Percentiles rank a stretch among this genome's conserved stretches.
Conservation (phyloP, 495 filamentous ascomycete species). For the Jackrogersella multiformis region DNA sequence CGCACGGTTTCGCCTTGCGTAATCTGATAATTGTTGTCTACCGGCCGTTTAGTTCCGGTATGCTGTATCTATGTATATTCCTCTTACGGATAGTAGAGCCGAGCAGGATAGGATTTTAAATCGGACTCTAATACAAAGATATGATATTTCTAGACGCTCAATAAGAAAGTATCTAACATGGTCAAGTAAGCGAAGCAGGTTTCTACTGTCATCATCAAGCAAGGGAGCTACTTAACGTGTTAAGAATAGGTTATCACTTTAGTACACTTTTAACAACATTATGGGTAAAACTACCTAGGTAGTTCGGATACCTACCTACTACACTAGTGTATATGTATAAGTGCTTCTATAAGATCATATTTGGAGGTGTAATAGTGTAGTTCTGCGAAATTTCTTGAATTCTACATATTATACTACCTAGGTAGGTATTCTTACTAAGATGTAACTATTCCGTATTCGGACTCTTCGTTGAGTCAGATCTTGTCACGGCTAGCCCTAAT, state of each 20-base stretch:
- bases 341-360: no score
- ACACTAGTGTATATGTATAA: no score
- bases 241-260: background rate
- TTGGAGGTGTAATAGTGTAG: no score
- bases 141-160: background rate
- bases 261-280: no score
- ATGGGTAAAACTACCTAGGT: no score
- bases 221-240: background rate
- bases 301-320: no score
- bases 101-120: no score
- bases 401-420: background rate
- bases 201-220: background rate
- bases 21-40: constrained; percentile 2
- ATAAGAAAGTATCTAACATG: background rate
- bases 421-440: constrained; percentile 6
- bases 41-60: background rate
- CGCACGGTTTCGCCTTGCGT: constrained; percentile 6
- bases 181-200: background rate
- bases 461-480: constrained; percentile 7
- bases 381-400: background rate
- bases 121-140: no score
- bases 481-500: constrained; percentile 8
- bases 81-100: constrained; percentile 12
- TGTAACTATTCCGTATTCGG: constrained; percentile 7
- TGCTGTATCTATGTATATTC: background rate